Percentiles rank a stretch among this genome's conserved stretches.
Conservation (phyloP, 257 asterid species). For the Petunia axillaris region DNA sequence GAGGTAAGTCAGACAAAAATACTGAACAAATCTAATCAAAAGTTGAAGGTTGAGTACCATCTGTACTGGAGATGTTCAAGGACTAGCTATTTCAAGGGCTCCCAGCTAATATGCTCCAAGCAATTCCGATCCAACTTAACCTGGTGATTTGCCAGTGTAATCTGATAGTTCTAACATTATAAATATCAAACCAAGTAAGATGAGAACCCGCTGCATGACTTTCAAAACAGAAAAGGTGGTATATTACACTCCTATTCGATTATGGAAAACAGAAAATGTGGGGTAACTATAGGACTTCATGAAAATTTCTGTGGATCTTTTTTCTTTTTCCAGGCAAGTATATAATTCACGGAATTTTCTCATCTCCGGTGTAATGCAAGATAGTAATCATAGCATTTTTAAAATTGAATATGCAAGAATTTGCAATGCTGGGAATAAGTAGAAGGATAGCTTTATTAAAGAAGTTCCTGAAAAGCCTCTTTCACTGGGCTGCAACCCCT, state of each 20-base stretch:
- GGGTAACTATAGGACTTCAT: not conserved
- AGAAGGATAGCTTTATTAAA: constrained; percentile 8
- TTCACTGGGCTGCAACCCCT: too few relatives aligned
- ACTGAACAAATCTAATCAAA: constrained; percentile 4
- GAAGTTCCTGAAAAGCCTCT: not conserved
- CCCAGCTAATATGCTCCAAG: not conserved
- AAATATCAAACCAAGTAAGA: constrained; percentile 5
- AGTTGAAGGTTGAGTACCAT: constrained; percentile 8
- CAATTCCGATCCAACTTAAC: not conserved
- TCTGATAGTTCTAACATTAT: not conserved
- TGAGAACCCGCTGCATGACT: not conserved
- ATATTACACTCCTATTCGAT: too few relatives aligned
- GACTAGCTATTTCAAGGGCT: not conserved
- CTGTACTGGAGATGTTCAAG: not conserved
- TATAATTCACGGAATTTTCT: not conserved
- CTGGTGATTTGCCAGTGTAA: not conserved
- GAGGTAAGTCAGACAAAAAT: constrained; percentile 13
- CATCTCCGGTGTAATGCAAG: not conserved
- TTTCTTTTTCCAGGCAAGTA: too few relatives aligned
- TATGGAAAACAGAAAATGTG: not conserved
- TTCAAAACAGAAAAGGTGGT: not conserved
- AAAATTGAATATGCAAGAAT: not conserved
- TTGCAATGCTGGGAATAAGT: constrained; percentile 9
- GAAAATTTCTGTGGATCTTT: not conserved
- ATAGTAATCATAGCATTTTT: not conserved